Percentiles rank a stretch among this genome's conserved stretches.
These are phyloP conservation scores for Fusarium brevicatenulatum DNA, from an alignment of 2,329 filamentous ascomycete species.

Conservation along the genomic window DNA sequence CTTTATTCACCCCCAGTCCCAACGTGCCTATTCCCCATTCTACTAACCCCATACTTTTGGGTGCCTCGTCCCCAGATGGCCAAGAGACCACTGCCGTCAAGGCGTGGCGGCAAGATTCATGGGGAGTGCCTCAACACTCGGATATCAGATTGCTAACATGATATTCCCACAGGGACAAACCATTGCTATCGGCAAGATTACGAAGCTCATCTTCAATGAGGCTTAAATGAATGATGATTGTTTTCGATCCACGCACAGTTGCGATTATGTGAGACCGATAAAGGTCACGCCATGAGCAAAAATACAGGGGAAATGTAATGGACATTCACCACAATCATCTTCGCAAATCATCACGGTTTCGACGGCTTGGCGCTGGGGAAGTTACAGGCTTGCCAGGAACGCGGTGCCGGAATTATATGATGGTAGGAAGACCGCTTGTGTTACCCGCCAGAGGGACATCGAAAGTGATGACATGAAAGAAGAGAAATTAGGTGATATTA, in stretches of 20 bases:
- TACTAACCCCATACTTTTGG: constrained; percentile 19
- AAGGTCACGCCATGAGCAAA: constrained; percentile 14
- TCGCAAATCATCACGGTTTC: constrained; percentile 27
- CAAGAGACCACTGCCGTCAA: constrained; percentile 5
- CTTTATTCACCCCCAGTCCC: constrained; percentile 27
- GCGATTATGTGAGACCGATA: constrained; percentile 9
- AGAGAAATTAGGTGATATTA: constrained; percentile 32
- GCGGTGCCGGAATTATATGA: constrained; percentile 32
- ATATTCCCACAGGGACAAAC: constrained; percentile 81
- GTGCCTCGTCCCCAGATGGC: constrained; percentile 7
- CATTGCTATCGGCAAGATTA: constrained; percentile 99
- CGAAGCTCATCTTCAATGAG: constrained; percentile 73
- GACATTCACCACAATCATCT: constrained; percentile 24
- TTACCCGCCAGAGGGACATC: constrained; percentile 21
- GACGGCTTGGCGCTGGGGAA: constrained; percentile 13
- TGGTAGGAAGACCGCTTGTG: constrained; percentile 30
- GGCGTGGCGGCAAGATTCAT: constrained; percentile 15
- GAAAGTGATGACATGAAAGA: constrained; percentile 18
- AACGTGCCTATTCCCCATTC: constrained; percentile 1
- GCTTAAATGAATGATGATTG: constrained; percentile 41
- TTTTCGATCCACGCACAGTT: constrained; percentile 4
- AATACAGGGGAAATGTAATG: constrained; percentile 20
- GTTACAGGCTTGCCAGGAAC: constrained; percentile 4
- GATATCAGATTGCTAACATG: constrained; percentile 44
- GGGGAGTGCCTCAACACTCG: constrained; percentile 12